Conservation (phyloP, 1,139 yeast species). For the Schwanniomyces etchellsii region DNA sequence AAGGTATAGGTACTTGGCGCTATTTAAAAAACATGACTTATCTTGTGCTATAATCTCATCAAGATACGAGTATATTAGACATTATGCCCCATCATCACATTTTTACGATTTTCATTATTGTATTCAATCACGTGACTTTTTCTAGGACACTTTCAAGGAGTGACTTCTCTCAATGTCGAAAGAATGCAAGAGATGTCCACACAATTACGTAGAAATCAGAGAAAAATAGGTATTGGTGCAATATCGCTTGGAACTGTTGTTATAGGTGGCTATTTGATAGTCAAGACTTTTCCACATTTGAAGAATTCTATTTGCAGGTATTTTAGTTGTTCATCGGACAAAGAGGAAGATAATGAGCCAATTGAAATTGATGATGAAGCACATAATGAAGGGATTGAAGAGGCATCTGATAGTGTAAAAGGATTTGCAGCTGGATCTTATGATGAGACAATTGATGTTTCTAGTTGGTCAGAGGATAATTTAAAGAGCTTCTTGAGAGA, state of each 20-base stretch:
- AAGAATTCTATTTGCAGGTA: constrained; percentile 20
- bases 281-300: constrained; percentile 51
- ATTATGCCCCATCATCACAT: too few species aligned
- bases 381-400: constrained; percentile 5
- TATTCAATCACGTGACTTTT: too few species aligned
- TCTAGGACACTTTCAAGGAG: too few species aligned
- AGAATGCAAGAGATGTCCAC: background rate
- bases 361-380: constrained; percentile 14
- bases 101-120: too few species aligned
- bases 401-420: constrained; percentile 1
- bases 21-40: too few species aligned
- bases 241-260: constrained; percentile 16
- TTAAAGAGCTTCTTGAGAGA: constrained; percentile 30
- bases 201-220: background rate
- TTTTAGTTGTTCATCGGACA: constrained; percentile 12
- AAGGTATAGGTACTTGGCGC: too few species aligned
- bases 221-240: background rate
- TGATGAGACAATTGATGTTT: constrained; percentile 21
- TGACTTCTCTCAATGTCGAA: too few species aligned
- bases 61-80: too few species aligned
- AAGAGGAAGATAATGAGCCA: constrained; percentile 16
- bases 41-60: too few species aligned
- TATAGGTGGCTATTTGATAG: constrained; percentile 39
- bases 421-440: constrained; percentile 8
- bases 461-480: constrained; percentile 36